Evolutionary conservation across 2,329 filamentous ascomycete species (phyloP), one percentile per base, ranked within the genome.

Genomic region (Cladosporium colombiae): DNA sequence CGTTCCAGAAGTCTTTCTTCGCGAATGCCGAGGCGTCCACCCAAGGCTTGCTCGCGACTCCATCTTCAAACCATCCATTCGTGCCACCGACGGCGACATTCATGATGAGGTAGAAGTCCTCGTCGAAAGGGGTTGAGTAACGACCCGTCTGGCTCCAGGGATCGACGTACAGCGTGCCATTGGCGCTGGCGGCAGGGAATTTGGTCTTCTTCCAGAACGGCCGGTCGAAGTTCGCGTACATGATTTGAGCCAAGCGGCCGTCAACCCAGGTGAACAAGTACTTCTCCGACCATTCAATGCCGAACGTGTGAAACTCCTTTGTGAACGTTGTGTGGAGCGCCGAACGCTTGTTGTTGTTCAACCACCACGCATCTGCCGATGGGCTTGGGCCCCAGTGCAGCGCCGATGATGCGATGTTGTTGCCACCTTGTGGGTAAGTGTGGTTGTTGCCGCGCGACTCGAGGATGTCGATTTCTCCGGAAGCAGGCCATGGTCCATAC

Each of bases 231-330:
- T 78, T 91, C 71, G 86, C 89, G 81, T 93, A 96, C 68, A 92
- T 84, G 61, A 94, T 91, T 76, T 94, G 91, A 31, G 93, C 82
- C 23, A 96, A 85, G 14, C 90, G 88, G 55, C 86, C 89, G 82
- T 95, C 90, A 81, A 96, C 84, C 76, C 93, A 96, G 27, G 91
- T 93, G 81, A 94, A 96, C 67, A 95, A 81, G 77, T 96, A 95
- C 78, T 93, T 94, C 72, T 94, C 86, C 61, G 88, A 92, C 92
- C 92, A 96, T 78, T 96, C 92, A 2, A 96, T 78, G 16, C 92
- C 92, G 73, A 88, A 96, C 0, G 86, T 92, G 80, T 96, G 91
- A 81, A 88, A 92, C 27, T 79, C 85, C 1, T 81, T 79, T 35
- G 88, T 78, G 77, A 89, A 96, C 1, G 90, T 91, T 5, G 89